Evolutionary conservation across 2,329 filamentous ascomycete species (phyloP).

Genomic region (Colletotrichum nymphaeae): DNA sequence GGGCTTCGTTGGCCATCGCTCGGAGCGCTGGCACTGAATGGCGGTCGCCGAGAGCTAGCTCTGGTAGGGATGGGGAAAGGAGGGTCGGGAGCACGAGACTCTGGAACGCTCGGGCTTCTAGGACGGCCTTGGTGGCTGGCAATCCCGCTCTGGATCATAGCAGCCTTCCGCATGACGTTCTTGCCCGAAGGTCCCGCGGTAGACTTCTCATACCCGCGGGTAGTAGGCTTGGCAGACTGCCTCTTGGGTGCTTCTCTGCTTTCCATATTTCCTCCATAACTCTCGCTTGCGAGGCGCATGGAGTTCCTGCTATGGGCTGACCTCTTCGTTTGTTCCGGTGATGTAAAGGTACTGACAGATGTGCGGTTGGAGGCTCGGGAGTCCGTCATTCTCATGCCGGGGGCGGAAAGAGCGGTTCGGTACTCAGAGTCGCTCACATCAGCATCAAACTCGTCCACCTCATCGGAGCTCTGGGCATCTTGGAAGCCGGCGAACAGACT

Average conservation of each 20-base stretch:
- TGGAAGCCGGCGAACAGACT: constrained; percentile 86
- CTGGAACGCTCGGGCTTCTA: constrained; percentile 74
- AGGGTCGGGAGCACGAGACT: constrained; percentile 65
- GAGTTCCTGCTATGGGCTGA: constrained; percentile 40
- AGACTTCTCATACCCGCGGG: constrained; percentile 51
- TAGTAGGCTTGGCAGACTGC: constrained; percentile 44
- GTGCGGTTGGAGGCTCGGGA: constrained; percentile 55
- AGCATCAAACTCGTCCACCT: constrained; percentile 71
- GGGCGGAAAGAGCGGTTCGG: constrained; percentile 73
- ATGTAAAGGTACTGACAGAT: constrained; percentile 47
- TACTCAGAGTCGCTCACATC: constrained; percentile 76
- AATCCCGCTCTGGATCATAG: constrained; percentile 84
- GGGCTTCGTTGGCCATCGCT: constrained; percentile 84
- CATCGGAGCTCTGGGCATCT: constrained; percentile 76
- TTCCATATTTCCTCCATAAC: constrained; percentile 55
- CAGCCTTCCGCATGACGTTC: constrained; percentile 79
- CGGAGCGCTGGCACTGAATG: constrained; percentile 71
- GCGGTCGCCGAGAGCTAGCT: constrained; percentile 84
- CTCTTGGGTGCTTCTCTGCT: constrained; percentile 48
- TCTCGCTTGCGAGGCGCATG: constrained; percentile 53
- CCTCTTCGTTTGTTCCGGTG: constrained; percentile 54
- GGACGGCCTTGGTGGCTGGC: constrained; percentile 74
- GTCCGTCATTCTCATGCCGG: constrained; percentile 59
- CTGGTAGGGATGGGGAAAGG: constrained; percentile 93
- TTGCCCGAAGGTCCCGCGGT: constrained; percentile 54